Conservation (phyloP, 306 rosid species). For the Sesbania bispinosa region DNA sequence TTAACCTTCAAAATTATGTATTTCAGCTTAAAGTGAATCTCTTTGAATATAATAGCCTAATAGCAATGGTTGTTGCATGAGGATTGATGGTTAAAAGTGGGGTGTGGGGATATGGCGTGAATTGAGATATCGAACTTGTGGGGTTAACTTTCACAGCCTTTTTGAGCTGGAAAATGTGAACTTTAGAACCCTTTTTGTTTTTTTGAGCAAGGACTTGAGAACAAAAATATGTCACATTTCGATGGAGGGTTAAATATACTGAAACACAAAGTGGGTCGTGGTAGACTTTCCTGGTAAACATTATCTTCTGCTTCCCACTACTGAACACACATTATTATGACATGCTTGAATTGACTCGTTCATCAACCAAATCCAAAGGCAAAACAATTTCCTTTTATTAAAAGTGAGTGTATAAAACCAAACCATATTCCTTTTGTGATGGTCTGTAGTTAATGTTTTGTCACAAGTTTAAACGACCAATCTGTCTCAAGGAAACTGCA, state of each 20-base stretch:
- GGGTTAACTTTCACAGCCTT: slow-evolving; percentile 39
- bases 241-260: too few species aligned
- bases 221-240: too few species aligned
- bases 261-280: slow-evolving; percentile 23
- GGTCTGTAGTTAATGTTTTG: not conserved
- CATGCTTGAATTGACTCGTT: not conserved
- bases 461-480: not conserved
- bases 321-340: not conserved
- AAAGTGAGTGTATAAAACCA: not conserved
- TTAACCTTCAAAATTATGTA: slow-evolving; percentile 1
- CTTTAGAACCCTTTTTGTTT: too few species aligned
- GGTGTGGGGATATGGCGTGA: slow-evolving; percentile 29
- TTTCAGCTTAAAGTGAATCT: slow-evolving; percentile 14
- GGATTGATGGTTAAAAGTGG: slow-evolving; percentile 33
- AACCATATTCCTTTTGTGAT: not conserved
- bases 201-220: too few species aligned
- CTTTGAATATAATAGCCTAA: slow-evolving; percentile 4
- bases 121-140: slow-evolving; percentile 36
- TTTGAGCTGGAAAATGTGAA: too few species aligned
- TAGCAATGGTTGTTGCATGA: slow-evolving; percentile 34
- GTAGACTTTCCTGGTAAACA: slow-evolving; percentile 34
- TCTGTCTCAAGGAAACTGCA: slow-evolving; percentile 3
- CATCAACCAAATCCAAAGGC: slow-evolving; percentile 8
- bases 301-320: slow-evolving; percentile 50
- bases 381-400: not conserved